phyloP scores from a whole-genome alignment of 495 filamentous ascomycete species.

The Podospora pseudoanserina region DNA sequence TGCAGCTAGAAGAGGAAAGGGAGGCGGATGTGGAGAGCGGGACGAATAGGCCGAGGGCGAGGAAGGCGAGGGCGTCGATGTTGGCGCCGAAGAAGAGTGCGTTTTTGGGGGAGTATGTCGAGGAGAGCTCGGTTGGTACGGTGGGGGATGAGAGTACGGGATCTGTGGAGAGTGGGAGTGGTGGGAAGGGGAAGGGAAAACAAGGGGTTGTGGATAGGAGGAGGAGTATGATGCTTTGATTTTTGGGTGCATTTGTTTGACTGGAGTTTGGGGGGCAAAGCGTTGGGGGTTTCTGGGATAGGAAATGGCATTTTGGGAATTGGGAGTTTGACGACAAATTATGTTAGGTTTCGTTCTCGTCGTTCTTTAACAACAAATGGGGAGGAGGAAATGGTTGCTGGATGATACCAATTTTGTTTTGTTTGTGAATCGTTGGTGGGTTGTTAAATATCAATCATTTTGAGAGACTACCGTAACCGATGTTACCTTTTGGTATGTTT shows the following conservation, averaged over 20 bases:
- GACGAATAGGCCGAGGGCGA: background rate
- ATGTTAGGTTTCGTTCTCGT: background rate
- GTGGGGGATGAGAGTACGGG: conserved; percentile 6
- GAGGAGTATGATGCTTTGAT: conserved; percentile 59
- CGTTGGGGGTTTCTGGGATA: background rate
- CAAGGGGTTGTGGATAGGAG: conserved; percentile 27
- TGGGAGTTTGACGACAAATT: background rate
- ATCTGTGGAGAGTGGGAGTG: background rate
- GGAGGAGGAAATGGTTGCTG: background rate
- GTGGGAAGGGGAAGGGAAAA: background rate
- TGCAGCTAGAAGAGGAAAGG: conserved; percentile 17
- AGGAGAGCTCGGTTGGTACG: background rate
- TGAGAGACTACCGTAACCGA: background rate
- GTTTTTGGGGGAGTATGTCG: conserved; percentile 15
- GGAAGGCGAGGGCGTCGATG: conserved; percentile 35
- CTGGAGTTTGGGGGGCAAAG: background rate
- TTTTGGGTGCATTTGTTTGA: conserved; percentile 4
- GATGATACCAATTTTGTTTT: conserved; percentile 6
- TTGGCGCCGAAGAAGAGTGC: conserved; percentile 32
- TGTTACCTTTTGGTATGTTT: background rate
- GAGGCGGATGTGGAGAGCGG: background rate
- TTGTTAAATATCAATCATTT: background rate
- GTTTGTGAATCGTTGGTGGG: background rate
- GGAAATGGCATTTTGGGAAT: background rate
- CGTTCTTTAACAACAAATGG: background rate